Evolutionary conservation across 1,284 basidiomycete genomes (phyloP).

Genomic region (Ustilago lituana): DNA sequence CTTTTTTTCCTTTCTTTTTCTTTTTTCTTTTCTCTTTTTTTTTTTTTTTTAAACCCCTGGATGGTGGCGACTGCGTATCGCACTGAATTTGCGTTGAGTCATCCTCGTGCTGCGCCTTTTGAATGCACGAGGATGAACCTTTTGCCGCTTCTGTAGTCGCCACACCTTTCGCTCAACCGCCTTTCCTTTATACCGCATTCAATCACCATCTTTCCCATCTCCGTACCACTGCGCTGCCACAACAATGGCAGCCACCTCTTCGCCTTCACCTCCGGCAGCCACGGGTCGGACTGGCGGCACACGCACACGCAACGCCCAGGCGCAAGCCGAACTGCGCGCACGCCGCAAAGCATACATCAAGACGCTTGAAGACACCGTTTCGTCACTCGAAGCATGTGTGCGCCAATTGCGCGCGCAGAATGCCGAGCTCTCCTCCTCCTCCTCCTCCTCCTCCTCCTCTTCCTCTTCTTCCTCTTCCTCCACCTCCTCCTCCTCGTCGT

Average conservation of each 20-base stretch:
- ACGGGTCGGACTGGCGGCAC: not conserved
- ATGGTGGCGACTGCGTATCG: no score
- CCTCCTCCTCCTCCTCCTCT: not conserved
- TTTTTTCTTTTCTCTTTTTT: not conserved
- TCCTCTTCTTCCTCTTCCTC: no score
- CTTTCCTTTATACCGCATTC: not conserved
- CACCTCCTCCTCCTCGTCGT: no score
- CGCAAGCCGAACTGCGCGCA: conserved; percentile 35
- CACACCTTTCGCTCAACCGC: no score
- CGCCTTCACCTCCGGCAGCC: not conserved
- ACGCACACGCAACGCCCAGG: conserved; percentile 42
- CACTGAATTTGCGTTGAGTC: no score
- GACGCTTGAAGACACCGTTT: conserved; percentile 39
- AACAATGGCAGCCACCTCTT: conserved; percentile 6
- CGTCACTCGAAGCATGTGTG: conserved; percentile 29
- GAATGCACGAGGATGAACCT: no score
- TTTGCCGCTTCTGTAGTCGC: no score
- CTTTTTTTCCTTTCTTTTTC: not conserved
- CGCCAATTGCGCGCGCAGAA: conserved; percentile 15
- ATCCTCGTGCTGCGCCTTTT: no score
- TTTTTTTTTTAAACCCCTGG: conserved; percentile 4
- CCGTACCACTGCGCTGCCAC: not conserved
- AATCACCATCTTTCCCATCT: not conserved
- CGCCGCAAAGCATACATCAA: conserved; percentile 43
- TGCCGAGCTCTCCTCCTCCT: not conserved